These are phyloP conservation scores for Daldinia sp. DNA, from an alignment of 2,329 filamentous ascomycete genomes.

Conservation along the genomic window DNA sequence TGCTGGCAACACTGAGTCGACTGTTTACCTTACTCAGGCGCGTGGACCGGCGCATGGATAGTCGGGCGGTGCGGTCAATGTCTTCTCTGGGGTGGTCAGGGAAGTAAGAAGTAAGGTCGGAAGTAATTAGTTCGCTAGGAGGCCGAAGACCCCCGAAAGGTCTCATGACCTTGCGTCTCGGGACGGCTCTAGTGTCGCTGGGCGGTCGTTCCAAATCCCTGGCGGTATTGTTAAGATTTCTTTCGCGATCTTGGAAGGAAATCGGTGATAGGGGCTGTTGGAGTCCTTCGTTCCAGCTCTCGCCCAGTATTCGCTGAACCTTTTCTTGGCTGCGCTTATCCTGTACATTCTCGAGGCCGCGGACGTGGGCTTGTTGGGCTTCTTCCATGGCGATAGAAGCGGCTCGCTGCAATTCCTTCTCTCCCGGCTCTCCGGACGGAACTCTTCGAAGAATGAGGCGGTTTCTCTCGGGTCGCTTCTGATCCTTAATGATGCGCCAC, in stretches of 20 bases:
- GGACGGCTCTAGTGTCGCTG: conserved; percentile 55
- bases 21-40: conserved; percentile 92
- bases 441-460: conserved; percentile 91
- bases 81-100: conserved; percentile 93
- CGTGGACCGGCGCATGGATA: conserved; percentile 89
- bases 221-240: conserved; percentile 68
- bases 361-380: conserved; percentile 74
- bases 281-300: conserved; percentile 80
- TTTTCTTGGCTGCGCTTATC: conserved; percentile 86
- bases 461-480: conserved; percentile 84
- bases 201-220: conserved; percentile 66
- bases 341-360: conserved; percentile 65
- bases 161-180: conserved; percentile 63
- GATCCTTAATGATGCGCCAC: conserved; percentile 88
- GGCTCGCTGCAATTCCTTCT: conserved; percentile 84
- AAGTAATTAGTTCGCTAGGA: conserved; percentile 96
- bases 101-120: conserved; percentile 96
- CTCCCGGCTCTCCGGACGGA: conserved; percentile 88
- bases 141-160: conserved; percentile 92
- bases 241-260: conserved; percentile 74
- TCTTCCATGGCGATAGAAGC: conserved; percentile 91
- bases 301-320: conserved; percentile 87
- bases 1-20: conserved; percentile 92
- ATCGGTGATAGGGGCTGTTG: conserved; percentile 88
- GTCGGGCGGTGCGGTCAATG: conserved; percentile 92